Evolutionary conservation across 1,284 basidiomycete genomes (phyloP), one percentile per base, ranked within the genome.

Genomic region (Tilletiopsis washingtonensis): DNA sequence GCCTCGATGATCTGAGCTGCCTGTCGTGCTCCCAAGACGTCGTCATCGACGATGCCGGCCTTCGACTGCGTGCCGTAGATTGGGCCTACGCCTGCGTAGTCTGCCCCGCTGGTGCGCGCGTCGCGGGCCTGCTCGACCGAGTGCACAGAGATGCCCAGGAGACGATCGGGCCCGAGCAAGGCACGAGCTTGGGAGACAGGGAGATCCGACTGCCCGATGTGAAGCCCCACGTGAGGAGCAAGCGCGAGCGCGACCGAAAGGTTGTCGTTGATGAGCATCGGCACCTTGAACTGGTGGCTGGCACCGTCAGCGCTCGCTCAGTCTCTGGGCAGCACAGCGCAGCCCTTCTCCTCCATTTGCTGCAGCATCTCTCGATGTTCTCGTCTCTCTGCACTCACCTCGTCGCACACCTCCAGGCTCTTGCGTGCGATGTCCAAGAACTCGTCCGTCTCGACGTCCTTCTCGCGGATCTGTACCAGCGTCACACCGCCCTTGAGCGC

Each of bases 131-230:
- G 59, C n/a, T 56, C 61, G 7, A 56, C 24, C 9, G 80, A 84
- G 60, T 85, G 83, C 62, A 86, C 86, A 17, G 85, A 87, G 15
- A 91, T 79, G 1, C 91, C 91, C 38, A 97, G 81, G 56, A 94
- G 79, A 0, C 84, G 77, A 17, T 80, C 80, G 0, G 78, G 68
- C 0, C 88, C 88, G 0, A 96, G 78, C 20, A 65, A 49, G 11
- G 48, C 26, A 14, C 69, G 82, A 0, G 86, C 90, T 24, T 83
- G 67, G 2, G 76, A 59, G 1, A 88, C 77, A 2, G 87, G 82
- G 79, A 91, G 86, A 71, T 97, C 91, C 0, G 82, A 81, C 75
- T 97, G 91, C 3, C 91, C 91, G 44, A 97, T 78, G 67, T 97
- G 91, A 9, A 96, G 82, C 4, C 88, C 91, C 43, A 82, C 81